Percentiles rank a stretch among this genome's conserved stretches.
phyloP scores from a whole-genome alignment of 2,329 filamentous ascomycete genomes.

The Aspergillus udagawae region DNA sequence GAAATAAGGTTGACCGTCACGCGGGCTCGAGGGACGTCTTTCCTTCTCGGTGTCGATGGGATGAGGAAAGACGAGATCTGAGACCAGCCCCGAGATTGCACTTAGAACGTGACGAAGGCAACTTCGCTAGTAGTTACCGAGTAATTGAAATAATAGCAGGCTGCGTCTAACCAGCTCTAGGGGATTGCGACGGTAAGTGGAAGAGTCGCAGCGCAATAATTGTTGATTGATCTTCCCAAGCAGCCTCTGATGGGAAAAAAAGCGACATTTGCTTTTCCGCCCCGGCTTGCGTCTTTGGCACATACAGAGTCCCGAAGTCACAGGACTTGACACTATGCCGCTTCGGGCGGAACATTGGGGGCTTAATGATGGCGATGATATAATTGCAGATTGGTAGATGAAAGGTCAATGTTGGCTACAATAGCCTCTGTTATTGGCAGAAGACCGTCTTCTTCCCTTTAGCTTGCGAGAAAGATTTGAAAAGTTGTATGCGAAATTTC shows the following conservation, averaged over 20 bases:
- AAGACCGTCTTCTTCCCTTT: neutral
- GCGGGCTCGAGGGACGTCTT: constrained; percentile 22
- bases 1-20: constrained; percentile 18
- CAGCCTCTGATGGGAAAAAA: constrained; percentile 25
- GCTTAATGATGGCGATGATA: constrained; percentile 9
- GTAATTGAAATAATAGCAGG: constrained; percentile 4
- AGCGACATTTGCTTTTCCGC: constrained; percentile 27
- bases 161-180: constrained; percentile 23
- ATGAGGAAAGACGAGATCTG: constrained; percentile 22
- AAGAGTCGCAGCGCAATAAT: constrained; percentile 10
- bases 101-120: constrained; percentile 16
- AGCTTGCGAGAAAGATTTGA: neutral
- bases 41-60: constrained; percentile 19
- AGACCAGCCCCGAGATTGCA: constrained; percentile 26
- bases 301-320: constrained; percentile 20
- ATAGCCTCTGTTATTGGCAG: neutral
- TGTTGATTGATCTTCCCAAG: constrained; percentile 20
- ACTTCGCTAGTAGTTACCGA: constrained; percentile 18
- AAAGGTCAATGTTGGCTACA: neutral
- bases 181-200: neutral
- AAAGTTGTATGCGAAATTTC: neutral
- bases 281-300: constrained; percentile 24
- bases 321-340: constrained; percentile 4
- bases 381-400: constrained; percentile 9
- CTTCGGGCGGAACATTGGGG: constrained; percentile 12